A percentile compares a stretch with the other conserved stretches of the same genome.
These are phyloP conservation scores for Fusarium longipes DNA, from an alignment of 2,329 filamentous ascomycete species.

Conservation along the genomic window DNA sequence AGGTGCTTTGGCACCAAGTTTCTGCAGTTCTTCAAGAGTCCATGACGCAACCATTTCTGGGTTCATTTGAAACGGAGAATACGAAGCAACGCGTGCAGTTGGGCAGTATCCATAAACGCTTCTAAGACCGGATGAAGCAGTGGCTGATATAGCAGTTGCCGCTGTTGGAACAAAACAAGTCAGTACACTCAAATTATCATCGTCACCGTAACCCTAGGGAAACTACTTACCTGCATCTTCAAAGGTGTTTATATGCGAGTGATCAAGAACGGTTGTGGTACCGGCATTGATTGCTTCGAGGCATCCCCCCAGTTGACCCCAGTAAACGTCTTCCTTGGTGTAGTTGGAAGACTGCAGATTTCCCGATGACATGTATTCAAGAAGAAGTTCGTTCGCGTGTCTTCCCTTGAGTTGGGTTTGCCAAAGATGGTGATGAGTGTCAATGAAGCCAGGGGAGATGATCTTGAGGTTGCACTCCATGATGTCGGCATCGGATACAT, in stretches of 20 bases:
- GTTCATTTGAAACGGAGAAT: neutral
- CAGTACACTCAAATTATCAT: accelerated
- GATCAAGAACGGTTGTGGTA: conserved; percentile 27
- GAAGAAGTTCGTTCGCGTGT: conserved; percentile 1
- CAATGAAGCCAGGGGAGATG: conserved; percentile 14
- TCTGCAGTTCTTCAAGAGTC: neutral
- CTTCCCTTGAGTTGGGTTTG: conserved; percentile 22
- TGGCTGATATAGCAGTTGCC: conserved; percentile 10
- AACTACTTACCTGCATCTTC: neutral
- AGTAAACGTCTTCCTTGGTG: conserved; percentile 6
- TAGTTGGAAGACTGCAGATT: conserved; percentile 13
- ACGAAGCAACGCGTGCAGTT: conserved; percentile 10
- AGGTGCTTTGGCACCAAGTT: neutral
- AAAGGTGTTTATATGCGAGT: conserved; percentile 14
- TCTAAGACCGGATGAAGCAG: conserved; percentile 1
- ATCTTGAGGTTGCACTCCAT: conserved; percentile 2
- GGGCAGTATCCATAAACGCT: conserved; percentile 22
- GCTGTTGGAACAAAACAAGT: neutral
- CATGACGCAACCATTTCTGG: conserved; percentile 4
- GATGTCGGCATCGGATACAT: neutral
- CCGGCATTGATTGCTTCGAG: conserved; percentile 28
- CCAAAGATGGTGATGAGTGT: conserved; percentile 24
- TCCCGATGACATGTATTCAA: conserved; percentile 10
- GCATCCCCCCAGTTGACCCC: conserved; percentile 27
- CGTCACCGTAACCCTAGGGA: accelerated